These are phyloP conservation scores for Phlyctochytrium bullatum DNA, from an alignment of 192 early-diverging fungal species.

Conservation along the genomic window DNA sequence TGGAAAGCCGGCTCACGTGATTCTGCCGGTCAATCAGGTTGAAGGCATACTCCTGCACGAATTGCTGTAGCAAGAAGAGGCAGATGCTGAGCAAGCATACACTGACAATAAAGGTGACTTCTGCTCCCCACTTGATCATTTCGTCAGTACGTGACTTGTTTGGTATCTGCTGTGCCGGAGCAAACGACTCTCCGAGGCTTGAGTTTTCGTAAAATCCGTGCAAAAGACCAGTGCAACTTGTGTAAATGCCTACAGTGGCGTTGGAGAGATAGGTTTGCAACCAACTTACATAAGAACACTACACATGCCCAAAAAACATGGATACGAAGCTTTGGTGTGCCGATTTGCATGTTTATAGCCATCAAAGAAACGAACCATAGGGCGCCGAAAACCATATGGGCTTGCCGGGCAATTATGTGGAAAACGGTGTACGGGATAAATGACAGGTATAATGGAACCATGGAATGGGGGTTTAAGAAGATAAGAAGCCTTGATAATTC, in stretches of 20 bases:
- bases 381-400: slow-evolving; percentile 34
- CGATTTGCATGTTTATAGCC: slow-evolving; percentile 37
- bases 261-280: not conserved
- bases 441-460: slow-evolving; percentile 40
- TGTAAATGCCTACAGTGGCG: not conserved
- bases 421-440: slow-evolving; percentile 40
- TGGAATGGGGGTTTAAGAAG: slow-evolving; percentile 10
- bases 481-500: slow-evolving; percentile 18
- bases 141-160: not conserved
- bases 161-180: not conserved
- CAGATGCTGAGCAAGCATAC: slow-evolving; percentile 16
- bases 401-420: slow-evolving; percentile 33
- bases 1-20: slow-evolving; percentile 24
- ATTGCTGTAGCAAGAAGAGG: slow-evolving; percentile 29
- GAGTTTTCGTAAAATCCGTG: not conserved
- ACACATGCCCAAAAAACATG: slow-evolving; percentile 27
- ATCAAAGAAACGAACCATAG: slow-evolving; percentile 45
- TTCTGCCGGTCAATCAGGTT: slow-evolving; percentile 30
- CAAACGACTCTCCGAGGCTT: not conserved
- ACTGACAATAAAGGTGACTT: slow-evolving; percentile 33
- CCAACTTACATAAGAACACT: slow-evolving; percentile 30
- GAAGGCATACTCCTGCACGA: slow-evolving; percentile 37
- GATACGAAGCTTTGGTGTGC: slow-evolving; percentile 14
- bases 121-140: slow-evolving; percentile 10
- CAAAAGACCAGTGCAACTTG: not conserved